Base-by-base conservation (phyloP, 2,329 filamentous ascomycete species). In the Colletotrichum caudatum region DNA sequence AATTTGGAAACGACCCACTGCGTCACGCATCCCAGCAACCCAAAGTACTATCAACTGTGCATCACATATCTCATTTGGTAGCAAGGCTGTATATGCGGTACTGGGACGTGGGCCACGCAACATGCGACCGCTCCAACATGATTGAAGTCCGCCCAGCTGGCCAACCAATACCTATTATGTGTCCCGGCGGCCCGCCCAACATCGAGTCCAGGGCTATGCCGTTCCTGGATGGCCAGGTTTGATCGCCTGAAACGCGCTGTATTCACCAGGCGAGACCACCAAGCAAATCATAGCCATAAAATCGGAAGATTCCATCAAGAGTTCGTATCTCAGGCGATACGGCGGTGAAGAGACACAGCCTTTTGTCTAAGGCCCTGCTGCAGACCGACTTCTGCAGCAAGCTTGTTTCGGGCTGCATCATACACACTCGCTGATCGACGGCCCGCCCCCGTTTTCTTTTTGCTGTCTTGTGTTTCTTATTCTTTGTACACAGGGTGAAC, bases 71-170 rank as follows among this genome's bases (percentile, higher is more conserved):
- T n/a, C 7, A 37, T 39, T 18, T 39, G 18, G n/a, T 7, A 35
- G 18, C 29, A 35, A 56, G 29, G 9, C 29, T 35, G 35, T 29
- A 56, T 37, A 35, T 56, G 18, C 18, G 23, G 37, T 7, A 5
- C 37, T 33, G 8, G 6, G 44, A 33, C 14, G 41, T 41, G 20
- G 51, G 51, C 7, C 63, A 23, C 20, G 20, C 16, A 57, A 20
- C 29, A 58, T 44, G 51, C 53, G 51, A 23, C 63, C 63, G 53
- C 29, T 23, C 63, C 63, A 65, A 58, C 39, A 48, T n/a, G 20
- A 53, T 33, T 33, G 12, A 57, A 35, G 26, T 37, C 39, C 29
- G 2, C 23, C 12, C 37, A 35, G 20, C 29, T 41, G 18, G 26
- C 59, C n/a, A 14, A 37, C 5, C 41, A 23, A 44, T 9, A 29